phyloP scores from a whole-genome alignment of 768 basidiomycete genomes.

The Nidula microcarpa region DNA sequence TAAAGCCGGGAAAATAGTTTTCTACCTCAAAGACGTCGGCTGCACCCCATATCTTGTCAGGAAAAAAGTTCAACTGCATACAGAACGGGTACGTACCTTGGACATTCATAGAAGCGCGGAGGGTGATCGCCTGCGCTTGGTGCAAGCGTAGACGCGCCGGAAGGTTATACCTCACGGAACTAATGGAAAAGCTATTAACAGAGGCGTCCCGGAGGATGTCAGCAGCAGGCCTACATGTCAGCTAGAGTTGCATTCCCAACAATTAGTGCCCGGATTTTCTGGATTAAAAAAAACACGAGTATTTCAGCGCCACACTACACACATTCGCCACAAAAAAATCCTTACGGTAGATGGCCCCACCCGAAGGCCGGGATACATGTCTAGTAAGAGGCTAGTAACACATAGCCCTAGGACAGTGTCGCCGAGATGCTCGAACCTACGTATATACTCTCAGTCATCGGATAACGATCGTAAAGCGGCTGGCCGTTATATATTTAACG shows the following conservation, averaged over 20 bases:
- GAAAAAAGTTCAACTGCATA: no score
- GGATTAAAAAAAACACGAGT: slow-evolving; percentile 4
- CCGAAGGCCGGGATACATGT: slow-evolving; percentile 63
- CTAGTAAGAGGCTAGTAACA: slow-evolving; percentile 61
- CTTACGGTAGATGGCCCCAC: slow-evolving; percentile 78
- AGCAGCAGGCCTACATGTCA: slow-evolving; percentile 45
- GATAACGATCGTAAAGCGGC: slow-evolving; percentile 1
- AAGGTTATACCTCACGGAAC: slow-evolving; percentile 63
- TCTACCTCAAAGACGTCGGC: slow-evolving; percentile 78
- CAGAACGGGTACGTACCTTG: slow-evolving; percentile 47
- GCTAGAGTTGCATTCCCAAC: slow-evolving; percentile 76
- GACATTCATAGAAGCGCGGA: slow-evolving; percentile 65
- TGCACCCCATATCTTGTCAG: slow-evolving; percentile 16
- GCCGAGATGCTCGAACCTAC: slow-evolving; percentile 73
- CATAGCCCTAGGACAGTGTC: slow-evolving; percentile 69
- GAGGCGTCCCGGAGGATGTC: background rate
- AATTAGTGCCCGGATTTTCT: slow-evolving; percentile 79
- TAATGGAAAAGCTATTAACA: slow-evolving; percentile 16
- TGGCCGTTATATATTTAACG: background rate
- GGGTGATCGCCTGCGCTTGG: slow-evolving; percentile 67
- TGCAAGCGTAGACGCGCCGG: slow-evolving; percentile 62
- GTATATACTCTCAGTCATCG: background rate
- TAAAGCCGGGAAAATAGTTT: no score
- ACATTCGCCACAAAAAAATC: slow-evolving; percentile 2
- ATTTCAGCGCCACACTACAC: no score